These are phyloP conservation scores for Aureobasidium uvarum DNA, from an alignment of 2,329 filamentous ascomycete species.

Conservation along the genomic window DNA sequence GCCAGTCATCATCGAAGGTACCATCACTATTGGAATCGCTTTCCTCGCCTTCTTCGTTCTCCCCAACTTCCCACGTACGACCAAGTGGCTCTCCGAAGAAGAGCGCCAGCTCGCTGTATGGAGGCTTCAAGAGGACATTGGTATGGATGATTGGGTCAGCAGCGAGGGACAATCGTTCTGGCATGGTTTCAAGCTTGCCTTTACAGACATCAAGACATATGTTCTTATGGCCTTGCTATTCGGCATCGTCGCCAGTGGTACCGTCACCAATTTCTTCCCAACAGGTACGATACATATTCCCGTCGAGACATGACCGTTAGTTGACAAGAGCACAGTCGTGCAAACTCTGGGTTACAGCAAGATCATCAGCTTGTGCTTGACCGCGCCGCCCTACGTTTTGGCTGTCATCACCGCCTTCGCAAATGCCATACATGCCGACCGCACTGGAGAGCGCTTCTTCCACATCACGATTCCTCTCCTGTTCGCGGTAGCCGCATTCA, in stretches of 20 bases:
- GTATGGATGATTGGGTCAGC: constrained; percentile 34
- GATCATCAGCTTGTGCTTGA: constrained; percentile 37
- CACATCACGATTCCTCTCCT: constrained; percentile 39
- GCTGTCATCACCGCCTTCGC: constrained; percentile 38
- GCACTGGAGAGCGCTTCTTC: constrained; percentile 43
- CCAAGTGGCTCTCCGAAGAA: constrained; percentile 37
- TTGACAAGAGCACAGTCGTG: constrained; percentile 29
- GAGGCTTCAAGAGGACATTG: constrained; percentile 38
- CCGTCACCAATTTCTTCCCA: constrained; percentile 39
- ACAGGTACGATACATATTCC: constrained; percentile 27
- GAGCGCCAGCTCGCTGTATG: constrained; percentile 37
- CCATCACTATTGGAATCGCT: constrained; percentile 40
- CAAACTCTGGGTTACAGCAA: constrained; percentile 39
- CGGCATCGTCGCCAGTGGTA: constrained; percentile 39
- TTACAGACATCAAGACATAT: constrained; percentile 39
- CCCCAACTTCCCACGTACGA: constrained; percentile 41
- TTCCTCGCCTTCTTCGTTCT: constrained; percentile 39
- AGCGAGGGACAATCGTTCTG: constrained; percentile 37
- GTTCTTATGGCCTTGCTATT: constrained; percentile 40
- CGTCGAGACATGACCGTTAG: constrained; percentile 17
- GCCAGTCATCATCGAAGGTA: constrained; percentile 41
- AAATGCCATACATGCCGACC: constrained; percentile 43
- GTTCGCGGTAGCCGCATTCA: constrained; percentile 37
- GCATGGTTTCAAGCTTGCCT: constrained; percentile 37
- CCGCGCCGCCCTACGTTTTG: constrained; percentile 39